These are phyloP conservation scores for Leccinum pellstonianum DNA, from an alignment of 768 basidiomycete genomes.

Conservation along the genomic window DNA sequence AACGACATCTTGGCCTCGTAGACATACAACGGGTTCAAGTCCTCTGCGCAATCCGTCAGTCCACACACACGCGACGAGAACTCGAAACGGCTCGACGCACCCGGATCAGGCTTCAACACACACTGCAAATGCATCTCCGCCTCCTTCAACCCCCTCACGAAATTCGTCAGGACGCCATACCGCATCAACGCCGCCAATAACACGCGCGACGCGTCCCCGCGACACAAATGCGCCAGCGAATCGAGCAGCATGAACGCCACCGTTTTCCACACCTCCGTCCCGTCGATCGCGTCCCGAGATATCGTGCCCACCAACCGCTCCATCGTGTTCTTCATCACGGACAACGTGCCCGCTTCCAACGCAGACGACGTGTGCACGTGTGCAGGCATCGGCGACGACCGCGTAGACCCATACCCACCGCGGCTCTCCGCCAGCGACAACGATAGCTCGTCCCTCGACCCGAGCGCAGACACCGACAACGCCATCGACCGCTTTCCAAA, in stretches of 20 bases:
- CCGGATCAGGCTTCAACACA: slow-evolving; percentile 86
- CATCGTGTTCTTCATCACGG: slow-evolving; percentile 61
- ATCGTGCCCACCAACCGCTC: slow-evolving; percentile 74
- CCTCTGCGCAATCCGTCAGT: slow-evolving; percentile 48
- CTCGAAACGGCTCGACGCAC: slow-evolving; percentile 42
- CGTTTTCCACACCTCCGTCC: slow-evolving; percentile 96
- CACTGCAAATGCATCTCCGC: slow-evolving; percentile 70
- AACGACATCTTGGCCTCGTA: slow-evolving; percentile 95
- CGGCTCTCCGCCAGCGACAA: slow-evolving; percentile 40
- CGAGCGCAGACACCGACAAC: slow-evolving; percentile 35
- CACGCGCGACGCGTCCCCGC: slow-evolving; percentile 63
- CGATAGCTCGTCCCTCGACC: slow-evolving; percentile 40
- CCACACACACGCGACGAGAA: neutral
- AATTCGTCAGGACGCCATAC: slow-evolving; percentile 77
- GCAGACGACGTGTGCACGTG: slow-evolving; percentile 4
- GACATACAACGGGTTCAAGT: slow-evolving; percentile 87
- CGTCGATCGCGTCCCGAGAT: slow-evolving; percentile 91
- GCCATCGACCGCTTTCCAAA: slow-evolving; percentile 29
- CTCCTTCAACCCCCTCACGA: slow-evolving; percentile 83
- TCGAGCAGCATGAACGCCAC: slow-evolving; percentile 91
- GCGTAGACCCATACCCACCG: slow-evolving; percentile 19
- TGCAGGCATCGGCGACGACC: slow-evolving; percentile 18
- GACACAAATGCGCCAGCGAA: slow-evolving; percentile 70
- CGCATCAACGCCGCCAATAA: slow-evolving; percentile 59
- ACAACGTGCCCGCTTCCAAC: slow-evolving; percentile 62